Conservation (phyloP, 148 eudicot genomes). For the Spergularia marina region DNA sequence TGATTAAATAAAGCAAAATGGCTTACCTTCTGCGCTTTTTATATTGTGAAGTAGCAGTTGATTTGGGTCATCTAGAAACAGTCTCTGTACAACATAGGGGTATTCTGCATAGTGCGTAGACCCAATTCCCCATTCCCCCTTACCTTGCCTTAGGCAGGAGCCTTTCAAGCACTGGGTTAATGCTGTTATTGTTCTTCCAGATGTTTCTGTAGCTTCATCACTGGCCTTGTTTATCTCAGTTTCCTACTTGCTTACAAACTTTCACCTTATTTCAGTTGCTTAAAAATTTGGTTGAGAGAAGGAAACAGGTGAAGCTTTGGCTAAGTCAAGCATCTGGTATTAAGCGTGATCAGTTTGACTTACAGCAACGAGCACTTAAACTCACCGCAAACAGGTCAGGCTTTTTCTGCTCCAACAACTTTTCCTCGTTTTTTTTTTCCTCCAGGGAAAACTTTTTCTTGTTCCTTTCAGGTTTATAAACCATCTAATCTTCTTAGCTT, state of each 20-base stretch:
- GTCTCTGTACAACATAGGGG: too few species aligned
- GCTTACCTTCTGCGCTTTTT: too few species aligned
- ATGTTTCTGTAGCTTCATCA: not conserved
- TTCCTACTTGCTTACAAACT: constrained; percentile 2
- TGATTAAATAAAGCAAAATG: too few species aligned
- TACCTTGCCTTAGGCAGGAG: too few species aligned
- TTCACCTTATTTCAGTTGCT: constrained; percentile 44
- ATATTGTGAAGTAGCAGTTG: too few species aligned
- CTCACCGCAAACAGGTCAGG: constrained; percentile 92
- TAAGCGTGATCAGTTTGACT: constrained; percentile 78
- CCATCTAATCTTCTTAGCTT: not conserved
- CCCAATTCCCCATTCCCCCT: too few species aligned
- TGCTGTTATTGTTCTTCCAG: too few species aligned
- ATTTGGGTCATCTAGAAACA: too few species aligned
- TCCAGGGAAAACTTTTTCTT: not conserved
- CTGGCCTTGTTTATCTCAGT: not conserved
- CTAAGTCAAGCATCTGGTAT: constrained; percentile 77
- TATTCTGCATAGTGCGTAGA: too few species aligned
- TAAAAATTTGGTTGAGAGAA: constrained; percentile 80
- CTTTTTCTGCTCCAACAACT: constrained; percentile 1
- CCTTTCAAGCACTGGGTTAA: too few species aligned
- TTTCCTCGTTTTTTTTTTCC: not conserved
- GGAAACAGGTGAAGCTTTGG: constrained; percentile 73
- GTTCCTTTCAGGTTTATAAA: constrained; percentile 7
- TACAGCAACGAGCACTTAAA: constrained; percentile 96